Conservation (phyloP, 1,284 basidiomycete genomes). For the Laetiporus sulphureus region DNA sequence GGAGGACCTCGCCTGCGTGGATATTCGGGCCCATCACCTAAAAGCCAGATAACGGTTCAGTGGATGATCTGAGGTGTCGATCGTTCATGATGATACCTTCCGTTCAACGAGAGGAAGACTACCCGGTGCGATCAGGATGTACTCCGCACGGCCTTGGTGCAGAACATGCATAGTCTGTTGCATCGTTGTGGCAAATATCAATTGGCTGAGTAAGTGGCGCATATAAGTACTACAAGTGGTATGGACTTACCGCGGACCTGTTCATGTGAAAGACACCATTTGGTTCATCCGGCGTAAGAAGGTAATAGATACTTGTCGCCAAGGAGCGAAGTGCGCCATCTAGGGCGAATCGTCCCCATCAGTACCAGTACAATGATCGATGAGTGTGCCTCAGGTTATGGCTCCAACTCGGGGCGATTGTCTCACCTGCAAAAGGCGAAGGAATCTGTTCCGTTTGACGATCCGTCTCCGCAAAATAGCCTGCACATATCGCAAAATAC, state of each 20-base stretch:
- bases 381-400: not conserved
- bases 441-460: slow-evolving; percentile 26
- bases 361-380: not conserved
- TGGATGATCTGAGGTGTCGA: not conserved
- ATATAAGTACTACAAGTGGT: too few species aligned
- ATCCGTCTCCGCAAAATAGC: slow-evolving; percentile 37
- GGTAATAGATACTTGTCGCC: slow-evolving; percentile 40
- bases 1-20: slow-evolving; percentile 33
- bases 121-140: slow-evolving; percentile 36
- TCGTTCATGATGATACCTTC: slow-evolving; percentile 23
- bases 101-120: slow-evolving; percentile 31
- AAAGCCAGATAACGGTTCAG: not conserved
- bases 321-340: slow-evolving; percentile 26
- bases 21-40: slow-evolving; percentile 35
- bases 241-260: slow-evolving; percentile 36
- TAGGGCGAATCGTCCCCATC: too few species aligned
- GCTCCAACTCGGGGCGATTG: not conserved
- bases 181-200: too few species aligned
- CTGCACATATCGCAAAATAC: slow-evolving; percentile 13
- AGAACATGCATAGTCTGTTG: slow-evolving; percentile 47
- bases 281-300: slow-evolving; percentile 34
- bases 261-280: slow-evolving; percentile 40
- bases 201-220: too few species aligned
- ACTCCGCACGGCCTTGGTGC: slow-evolving; percentile 41
- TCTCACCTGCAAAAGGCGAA: slow-evolving; percentile 33